A percentile compares a stretch with the other conserved stretches of the same genome.
These are phyloP conservation scores for Trichoderma virens DNA, from an alignment of 495 filamentous ascomycete genomes.

Conservation along the genomic window DNA sequence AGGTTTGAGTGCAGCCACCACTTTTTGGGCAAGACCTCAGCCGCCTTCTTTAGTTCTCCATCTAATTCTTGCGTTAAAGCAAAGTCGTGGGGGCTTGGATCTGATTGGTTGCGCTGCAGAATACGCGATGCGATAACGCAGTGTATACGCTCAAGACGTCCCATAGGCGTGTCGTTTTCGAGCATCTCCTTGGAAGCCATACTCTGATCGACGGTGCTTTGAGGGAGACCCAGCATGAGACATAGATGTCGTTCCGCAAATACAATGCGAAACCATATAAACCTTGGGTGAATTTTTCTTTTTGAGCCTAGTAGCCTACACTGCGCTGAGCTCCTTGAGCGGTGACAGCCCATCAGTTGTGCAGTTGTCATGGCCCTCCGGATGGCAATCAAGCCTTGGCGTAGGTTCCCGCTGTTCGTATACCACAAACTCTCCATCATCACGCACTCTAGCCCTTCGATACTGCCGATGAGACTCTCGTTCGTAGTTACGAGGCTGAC, in stretches of 20 bases:
- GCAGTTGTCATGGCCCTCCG: slow-evolving; percentile 33
- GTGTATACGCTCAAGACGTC: slow-evolving; percentile 27
- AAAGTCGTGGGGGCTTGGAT: slow-evolving; percentile 14
- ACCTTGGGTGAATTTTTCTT: slow-evolving; percentile 14
- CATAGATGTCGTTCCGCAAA: slow-evolving; percentile 21
- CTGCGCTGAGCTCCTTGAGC: slow-evolving; percentile 15
- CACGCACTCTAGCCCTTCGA: slow-evolving; percentile 45
- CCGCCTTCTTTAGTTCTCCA: slow-evolving; percentile 20
- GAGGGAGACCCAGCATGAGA: slow-evolving; percentile 27
- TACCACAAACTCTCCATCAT: slow-evolving; percentile 43
- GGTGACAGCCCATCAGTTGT: slow-evolving; percentile 39
- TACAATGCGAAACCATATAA: slow-evolving; percentile 31
- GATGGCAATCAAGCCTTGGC: slow-evolving; percentile 31
- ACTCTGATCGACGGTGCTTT: slow-evolving; percentile 16
- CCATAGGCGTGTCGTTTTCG: slow-evolving; percentile 17
- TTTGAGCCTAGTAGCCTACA: slow-evolving; percentile 13
- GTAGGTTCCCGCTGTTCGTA: slow-evolving; percentile 39
- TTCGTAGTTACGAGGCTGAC: slow-evolving; percentile 38
- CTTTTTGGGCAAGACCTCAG: slow-evolving; percentile 19
- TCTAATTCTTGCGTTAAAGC: slow-evolving; percentile 22
- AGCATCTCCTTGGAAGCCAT: slow-evolving; percentile 18
- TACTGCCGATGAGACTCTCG: slow-evolving; percentile 36
- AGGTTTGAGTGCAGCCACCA: slow-evolving; percentile 29
- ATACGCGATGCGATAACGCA: slow-evolving; percentile 21
- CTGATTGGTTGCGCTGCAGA: slow-evolving; percentile 26